A percentile compares a stretch with the other conserved stretches of the same genome.
Evolutionary conservation across 306 rosid genomes (phyloP).

Genomic region (Castanea mollissima): DNA sequence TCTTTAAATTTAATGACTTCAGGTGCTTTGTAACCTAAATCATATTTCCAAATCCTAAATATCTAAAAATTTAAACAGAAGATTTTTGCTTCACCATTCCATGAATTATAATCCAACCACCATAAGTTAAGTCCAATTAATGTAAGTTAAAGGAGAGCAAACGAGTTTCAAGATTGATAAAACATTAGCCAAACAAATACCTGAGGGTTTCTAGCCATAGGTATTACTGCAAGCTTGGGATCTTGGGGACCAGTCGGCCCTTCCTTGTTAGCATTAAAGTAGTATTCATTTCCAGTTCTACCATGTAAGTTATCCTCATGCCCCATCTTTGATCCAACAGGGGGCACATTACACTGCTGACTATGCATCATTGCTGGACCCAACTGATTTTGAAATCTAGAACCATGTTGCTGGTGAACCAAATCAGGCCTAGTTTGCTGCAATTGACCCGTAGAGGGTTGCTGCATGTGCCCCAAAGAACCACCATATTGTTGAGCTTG

Average conservation of each 20-base stretch:
- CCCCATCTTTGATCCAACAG: conserved; percentile 51
- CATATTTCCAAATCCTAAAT: not conserved
- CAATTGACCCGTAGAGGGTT: conserved; percentile 53
- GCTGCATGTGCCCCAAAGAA: conserved; percentile 49
- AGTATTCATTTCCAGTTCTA: conserved; percentile 69
- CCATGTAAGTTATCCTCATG: conserved; percentile 54
- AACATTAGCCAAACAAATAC: conserved; percentile 28
- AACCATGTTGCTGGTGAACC: conserved; percentile 55
- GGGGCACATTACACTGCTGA: conserved; percentile 64
- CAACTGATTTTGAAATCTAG: conserved; percentile 70
- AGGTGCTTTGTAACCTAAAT: not conserved
- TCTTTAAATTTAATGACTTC: not conserved
- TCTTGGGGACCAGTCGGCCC: conserved; percentile 57
- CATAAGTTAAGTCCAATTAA: not conserved
- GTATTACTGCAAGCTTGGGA: conserved; percentile 68
- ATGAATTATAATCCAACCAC: not conserved
- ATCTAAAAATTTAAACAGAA: not conserved
- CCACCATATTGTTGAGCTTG: conserved; percentile 63
- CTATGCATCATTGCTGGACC: conserved; percentile 55
- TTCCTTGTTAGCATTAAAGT: conserved; percentile 61
- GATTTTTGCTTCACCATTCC: not conserved
- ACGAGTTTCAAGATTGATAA: not conserved
- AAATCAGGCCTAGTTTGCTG: conserved; percentile 63
- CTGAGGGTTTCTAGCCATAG: conserved; percentile 70
- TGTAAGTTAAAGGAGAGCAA: conserved; percentile 2